Percentiles rank a stretch among this genome's conserved stretches.
phyloP scores from a whole-genome alignment of 2,329 filamentous ascomycete genomes.

The Verticillium dahliae region DNA sequence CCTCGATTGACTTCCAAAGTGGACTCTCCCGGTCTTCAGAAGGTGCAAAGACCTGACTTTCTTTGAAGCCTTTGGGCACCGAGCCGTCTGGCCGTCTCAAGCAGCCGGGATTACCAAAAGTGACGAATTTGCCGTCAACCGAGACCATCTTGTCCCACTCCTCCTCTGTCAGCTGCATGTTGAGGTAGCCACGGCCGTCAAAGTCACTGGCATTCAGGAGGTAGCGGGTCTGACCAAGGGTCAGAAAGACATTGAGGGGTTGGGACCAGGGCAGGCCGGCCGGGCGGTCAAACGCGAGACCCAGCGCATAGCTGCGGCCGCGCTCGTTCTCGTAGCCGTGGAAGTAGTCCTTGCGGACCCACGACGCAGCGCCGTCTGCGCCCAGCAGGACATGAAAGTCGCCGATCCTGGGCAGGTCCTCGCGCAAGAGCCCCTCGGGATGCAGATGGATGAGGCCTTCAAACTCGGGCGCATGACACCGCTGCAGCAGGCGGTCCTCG shows the following conservation, averaged over 20 bases:
- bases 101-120: slow-evolving; percentile 25
- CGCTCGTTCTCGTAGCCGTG: slow-evolving; percentile 25
- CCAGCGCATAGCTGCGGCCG: slow-evolving; percentile 25
- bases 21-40: slow-evolving; percentile 20
- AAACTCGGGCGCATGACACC: slow-evolving; percentile 24
- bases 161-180: slow-evolving; percentile 28
- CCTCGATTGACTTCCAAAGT: slow-evolving; percentile 24
- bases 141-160: slow-evolving; percentile 27
- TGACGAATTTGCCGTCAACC: slow-evolving; percentile 21
- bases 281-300: slow-evolving; percentile 24
- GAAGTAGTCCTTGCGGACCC: slow-evolving; percentile 25
- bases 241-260: slow-evolving; percentile 27
- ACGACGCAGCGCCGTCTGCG: slow-evolving; percentile 27
- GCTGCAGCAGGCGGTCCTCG: slow-evolving; percentile 26
- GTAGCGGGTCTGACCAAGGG: slow-evolving; percentile 27
- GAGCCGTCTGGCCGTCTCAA: slow-evolving; percentile 19
- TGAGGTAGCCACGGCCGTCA: slow-evolving; percentile 25
- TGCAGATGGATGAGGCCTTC: slow-evolving; percentile 22
- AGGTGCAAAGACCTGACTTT: slow-evolving; percentile 23
- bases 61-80: slow-evolving; percentile 21
- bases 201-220: slow-evolving; percentile 27
- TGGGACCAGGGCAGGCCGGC: slow-evolving; percentile 25
- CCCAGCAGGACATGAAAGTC: slow-evolving; percentile 29
- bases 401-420: slow-evolving; percentile 20
- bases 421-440: slow-evolving; percentile 20